Percentiles rank a stretch among this genome's conserved stretches.
These are phyloP conservation scores for Sonneratia alba DNA, from an alignment of 345 rosid genomes.

Conservation along the genomic window DNA sequence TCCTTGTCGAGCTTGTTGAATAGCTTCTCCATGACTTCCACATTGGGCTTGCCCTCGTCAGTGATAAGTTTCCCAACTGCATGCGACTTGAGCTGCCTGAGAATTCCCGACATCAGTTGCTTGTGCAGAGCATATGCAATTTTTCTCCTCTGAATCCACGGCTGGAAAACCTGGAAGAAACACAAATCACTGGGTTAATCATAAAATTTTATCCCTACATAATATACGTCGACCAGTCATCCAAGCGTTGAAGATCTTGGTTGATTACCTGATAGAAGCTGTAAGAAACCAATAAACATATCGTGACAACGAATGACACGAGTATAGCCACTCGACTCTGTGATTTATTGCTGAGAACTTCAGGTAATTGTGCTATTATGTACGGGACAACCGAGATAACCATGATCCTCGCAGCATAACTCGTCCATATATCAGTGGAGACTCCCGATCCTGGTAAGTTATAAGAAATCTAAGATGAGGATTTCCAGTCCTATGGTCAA, in stretches of 20 bases:
- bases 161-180: conserved; percentile 32
- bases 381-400: conserved; percentile 31
- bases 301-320: conserved; percentile 21
- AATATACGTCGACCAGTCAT: not conserved
- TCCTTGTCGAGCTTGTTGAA: conserved; percentile 30
- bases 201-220: not conserved
- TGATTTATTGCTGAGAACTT: conserved; percentile 16
- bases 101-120: conserved; percentile 37
- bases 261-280: conserved; percentile 33
- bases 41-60: conserved; percentile 28
- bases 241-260: not conserved
- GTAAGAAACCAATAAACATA: conserved; percentile 25
- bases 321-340: conserved; percentile 25
- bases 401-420: conserved; percentile 39
- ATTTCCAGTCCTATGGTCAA: not conserved
- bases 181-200: not conserved
- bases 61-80: conserved; percentile 28
- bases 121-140: conserved; percentile 33
- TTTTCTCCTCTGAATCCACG: conserved; percentile 41
- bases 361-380: conserved; percentile 25
- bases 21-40: conserved; percentile 17
- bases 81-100: conserved; percentile 22
- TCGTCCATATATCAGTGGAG: conserved; percentile 36
- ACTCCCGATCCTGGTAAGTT: conserved; percentile 14
- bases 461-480: not conserved